Percentiles rank a stretch among this genome's conserved stretches.
phyloP scores from a whole-genome alignment of 805 yeast species.

The Candida montana region DNA sequence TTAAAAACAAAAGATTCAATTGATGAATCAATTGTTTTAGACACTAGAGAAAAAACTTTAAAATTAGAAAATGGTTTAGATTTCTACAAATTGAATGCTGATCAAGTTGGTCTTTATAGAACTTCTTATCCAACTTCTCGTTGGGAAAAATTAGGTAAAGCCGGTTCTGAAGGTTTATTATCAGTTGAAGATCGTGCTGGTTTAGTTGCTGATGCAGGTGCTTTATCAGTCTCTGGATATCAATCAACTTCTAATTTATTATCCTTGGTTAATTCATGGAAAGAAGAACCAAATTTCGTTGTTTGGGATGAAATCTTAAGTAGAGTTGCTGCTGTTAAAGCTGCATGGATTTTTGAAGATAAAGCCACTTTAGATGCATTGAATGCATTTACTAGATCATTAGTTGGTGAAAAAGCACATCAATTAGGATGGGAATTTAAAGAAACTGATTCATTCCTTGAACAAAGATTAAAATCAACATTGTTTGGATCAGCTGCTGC shows the following conservation, averaged over 20 bases:
- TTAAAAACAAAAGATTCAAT: conserved; percentile 53
- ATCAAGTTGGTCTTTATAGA: conserved; percentile 71
- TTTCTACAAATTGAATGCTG: conserved; percentile 67
- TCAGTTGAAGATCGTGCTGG: conserved; percentile 77
- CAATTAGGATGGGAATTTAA: conserved; percentile 62
- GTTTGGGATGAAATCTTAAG: conserved; percentile 61
- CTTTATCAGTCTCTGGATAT: conserved; percentile 66
- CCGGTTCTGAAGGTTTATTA: conserved; percentile 50
- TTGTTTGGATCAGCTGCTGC: conserved; percentile 57
- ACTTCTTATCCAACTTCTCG: conserved; percentile 66
- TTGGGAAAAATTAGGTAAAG: conserved; percentile 62
- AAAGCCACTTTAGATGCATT: conserved; percentile 42
- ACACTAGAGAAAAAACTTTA: conserved; percentile 42
- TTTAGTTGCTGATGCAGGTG: conserved; percentile 72
- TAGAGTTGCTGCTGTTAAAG: conserved; percentile 42
- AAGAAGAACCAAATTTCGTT: conserved; percentile 52
- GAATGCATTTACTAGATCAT: conserved; percentile 45
- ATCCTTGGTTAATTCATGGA: conserved; percentile 56
- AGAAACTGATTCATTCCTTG: conserved; percentile 49
- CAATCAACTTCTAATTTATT: conserved; percentile 58
- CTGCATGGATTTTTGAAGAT: conserved; percentile 53
- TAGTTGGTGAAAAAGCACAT: conserved; percentile 49
- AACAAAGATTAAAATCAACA: conserved; percentile 60
- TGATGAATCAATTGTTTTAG: conserved; percentile 54
- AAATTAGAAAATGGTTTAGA: conserved; percentile 37